Conservation (phyloP, 2,329 filamentous ascomycete species). For the Arthrocladium fulminans region DNA sequence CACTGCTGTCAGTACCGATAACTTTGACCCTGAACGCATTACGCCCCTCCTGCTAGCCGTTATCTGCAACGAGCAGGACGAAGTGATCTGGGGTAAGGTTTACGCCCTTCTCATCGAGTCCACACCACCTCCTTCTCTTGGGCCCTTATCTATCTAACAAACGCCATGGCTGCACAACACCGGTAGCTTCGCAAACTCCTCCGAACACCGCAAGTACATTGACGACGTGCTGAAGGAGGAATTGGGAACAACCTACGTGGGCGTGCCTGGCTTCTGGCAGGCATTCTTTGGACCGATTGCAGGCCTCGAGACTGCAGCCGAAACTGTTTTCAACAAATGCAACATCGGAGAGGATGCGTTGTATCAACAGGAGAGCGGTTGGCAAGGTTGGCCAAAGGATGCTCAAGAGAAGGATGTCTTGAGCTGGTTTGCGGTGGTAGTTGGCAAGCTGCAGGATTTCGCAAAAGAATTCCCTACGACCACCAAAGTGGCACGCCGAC, state of each 20-base stretch:
- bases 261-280: conserved; percentile 22
- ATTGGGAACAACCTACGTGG: conserved; percentile 23
- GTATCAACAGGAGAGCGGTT: conserved; percentile 22
- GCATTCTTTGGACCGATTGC: conserved; percentile 23
- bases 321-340: conserved; percentile 24
- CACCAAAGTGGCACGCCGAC: conserved; percentile 9
- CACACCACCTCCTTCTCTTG: conserved; percentile 5
- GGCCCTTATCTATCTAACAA: conserved; percentile 18
- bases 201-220: conserved; percentile 24
- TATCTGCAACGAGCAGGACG: conserved; percentile 9
- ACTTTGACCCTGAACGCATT: conserved; percentile 18
- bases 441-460: conserved; percentile 13
- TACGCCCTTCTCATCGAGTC: conserved; percentile 16
- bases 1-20: conserved; percentile 2
- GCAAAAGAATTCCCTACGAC: not conserved
- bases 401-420: conserved; percentile 25
- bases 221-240: conserved; percentile 25
- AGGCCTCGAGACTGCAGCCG: conserved; percentile 19
- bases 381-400: conserved; percentile 24
- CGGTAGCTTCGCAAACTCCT: conserved; percentile 26
- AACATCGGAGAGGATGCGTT: conserved; percentile 21
- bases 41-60: conserved; percentile 19
- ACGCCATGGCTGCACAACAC: conserved; percentile 22
- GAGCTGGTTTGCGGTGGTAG: conserved; percentile 21
- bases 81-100: conserved; percentile 21